Conservation (phyloP, 1,284 basidiomycete species). For the Rhodotorula sp. region DNA sequence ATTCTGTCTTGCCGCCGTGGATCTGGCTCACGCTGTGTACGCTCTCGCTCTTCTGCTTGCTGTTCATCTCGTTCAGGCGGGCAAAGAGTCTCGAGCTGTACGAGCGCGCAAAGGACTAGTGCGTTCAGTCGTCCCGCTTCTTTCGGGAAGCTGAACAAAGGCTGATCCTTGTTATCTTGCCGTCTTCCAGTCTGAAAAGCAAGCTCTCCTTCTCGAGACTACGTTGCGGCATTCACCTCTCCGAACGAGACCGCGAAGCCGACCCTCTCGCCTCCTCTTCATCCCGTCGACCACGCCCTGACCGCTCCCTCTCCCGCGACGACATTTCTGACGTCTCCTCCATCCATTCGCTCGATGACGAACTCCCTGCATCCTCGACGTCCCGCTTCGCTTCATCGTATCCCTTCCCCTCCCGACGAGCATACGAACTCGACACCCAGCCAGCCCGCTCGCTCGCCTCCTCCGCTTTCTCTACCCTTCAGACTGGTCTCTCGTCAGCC, state of each 20-base stretch:
- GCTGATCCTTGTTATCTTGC: background rate
- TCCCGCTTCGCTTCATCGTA: background rate
- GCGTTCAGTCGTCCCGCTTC: background rate
- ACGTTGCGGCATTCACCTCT: background rate
- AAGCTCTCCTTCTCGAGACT: background rate
- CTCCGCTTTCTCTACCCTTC: background rate
- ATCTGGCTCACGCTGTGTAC: slow-evolving; percentile 34
- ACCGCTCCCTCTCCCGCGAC: background rate
- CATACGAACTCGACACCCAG: slow-evolving; percentile 7
- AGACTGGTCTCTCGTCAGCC: background rate
- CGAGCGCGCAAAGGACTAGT: slow-evolving; percentile 6
- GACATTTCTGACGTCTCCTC: slow-evolving; percentile 9
- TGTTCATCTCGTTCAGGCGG: slow-evolving; percentile 34
- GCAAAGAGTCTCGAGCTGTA: slow-evolving; percentile 19
- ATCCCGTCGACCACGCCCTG: background rate
- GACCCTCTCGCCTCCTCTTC: background rate
- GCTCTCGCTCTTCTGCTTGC: slow-evolving; percentile 14
- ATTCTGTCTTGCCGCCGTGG: slow-evolving; percentile 23
- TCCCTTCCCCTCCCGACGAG: slow-evolving; percentile 1
- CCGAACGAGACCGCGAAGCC: slow-evolving; percentile 8
- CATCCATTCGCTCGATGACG: slow-evolving; percentile 7
- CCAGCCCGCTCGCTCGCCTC: background rate
- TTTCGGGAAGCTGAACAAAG: no score
- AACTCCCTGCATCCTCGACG: background rate
- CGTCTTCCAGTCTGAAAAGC: background rate